phyloP scores from a whole-genome alignment of 371 early-diverging fungal species.

The Encephalitozoon romaleae region DNA sequence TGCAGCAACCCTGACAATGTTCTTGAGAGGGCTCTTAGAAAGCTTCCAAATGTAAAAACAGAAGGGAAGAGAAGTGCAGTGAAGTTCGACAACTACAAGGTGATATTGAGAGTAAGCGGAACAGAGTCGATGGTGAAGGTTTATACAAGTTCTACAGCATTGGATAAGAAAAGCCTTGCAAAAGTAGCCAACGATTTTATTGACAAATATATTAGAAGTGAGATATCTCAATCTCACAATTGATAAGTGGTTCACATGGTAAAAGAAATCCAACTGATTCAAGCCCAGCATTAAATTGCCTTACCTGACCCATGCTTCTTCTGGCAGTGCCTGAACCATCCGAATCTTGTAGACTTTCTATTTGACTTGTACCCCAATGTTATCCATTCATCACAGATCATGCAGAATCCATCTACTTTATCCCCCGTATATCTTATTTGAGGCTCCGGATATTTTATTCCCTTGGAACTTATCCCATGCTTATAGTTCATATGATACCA shows the following conservation, averaged over 20 bases:
- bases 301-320: conserved; percentile 30
- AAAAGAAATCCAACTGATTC: not conserved
- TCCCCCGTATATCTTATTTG: not conserved
- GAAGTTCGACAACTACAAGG: not conserved
- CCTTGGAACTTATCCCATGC: conserved; percentile 56
- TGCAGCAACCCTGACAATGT: not conserved
- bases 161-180: not conserved
- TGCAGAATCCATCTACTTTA: conserved; percentile 39
- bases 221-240: not conserved
- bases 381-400: conserved; percentile 47
- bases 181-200: not conserved
- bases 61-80: not conserved
- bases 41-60: not conserved
- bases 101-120: not conserved
- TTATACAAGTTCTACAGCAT: not conserved
- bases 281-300: not conserved
- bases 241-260: not conserved
- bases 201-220: not conserved
- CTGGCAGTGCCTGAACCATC: conserved; percentile 56
- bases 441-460: conserved; percentile 50
- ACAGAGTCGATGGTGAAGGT: conserved; percentile 7
- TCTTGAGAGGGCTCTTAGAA: not conserved
- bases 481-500: conserved; percentile 62
- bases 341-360: conserved; percentile 35
- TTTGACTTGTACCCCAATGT: conserved; percentile 11